These are phyloP conservation scores for Diaporthe sp. DNA, from an alignment of 2,329 filamentous ascomycete genomes.

Conservation along the genomic window DNA sequence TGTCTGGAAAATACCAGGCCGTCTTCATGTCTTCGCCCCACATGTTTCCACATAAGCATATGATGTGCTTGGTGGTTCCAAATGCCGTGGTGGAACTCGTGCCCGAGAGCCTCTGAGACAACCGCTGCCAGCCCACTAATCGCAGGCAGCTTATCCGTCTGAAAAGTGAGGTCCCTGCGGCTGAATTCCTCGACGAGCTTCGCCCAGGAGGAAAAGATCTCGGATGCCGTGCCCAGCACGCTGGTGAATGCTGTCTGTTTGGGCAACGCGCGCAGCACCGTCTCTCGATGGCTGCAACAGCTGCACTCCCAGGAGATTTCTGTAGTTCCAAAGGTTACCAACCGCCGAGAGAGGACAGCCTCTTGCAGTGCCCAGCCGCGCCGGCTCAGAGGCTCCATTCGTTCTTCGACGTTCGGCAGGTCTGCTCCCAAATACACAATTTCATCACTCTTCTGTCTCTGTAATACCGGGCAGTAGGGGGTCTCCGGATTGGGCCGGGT, in stretches of 20 bases:
- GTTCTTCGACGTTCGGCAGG: neutral
- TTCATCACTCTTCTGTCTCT: neutral
- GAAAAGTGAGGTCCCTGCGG: neutral
- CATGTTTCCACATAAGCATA: neutral
- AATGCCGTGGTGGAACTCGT: neutral
- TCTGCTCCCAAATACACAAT: neutral
- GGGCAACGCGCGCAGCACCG: neutral
- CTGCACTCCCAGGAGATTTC: neutral
- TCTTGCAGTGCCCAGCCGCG: conserved; percentile 10
- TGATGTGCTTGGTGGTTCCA: neutral
- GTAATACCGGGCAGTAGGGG: neutral
- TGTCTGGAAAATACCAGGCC: neutral
- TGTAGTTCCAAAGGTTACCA: neutral
- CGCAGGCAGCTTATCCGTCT: neutral
- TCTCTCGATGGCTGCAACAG: neutral
- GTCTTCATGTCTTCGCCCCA: neutral
- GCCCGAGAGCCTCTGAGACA: neutral
- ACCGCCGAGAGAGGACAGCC: neutral
- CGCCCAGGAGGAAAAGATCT: neutral
- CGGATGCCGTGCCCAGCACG: neutral
- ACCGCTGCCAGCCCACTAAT: neutral
- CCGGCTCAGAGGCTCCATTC: neutral
- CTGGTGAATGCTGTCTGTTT: neutral
- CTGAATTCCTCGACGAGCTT: neutral
- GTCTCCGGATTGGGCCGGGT: neutral